phyloP scores from a whole-genome alignment of 108 stramenopile genomes.

The Nitzschia sp. region DNA sequence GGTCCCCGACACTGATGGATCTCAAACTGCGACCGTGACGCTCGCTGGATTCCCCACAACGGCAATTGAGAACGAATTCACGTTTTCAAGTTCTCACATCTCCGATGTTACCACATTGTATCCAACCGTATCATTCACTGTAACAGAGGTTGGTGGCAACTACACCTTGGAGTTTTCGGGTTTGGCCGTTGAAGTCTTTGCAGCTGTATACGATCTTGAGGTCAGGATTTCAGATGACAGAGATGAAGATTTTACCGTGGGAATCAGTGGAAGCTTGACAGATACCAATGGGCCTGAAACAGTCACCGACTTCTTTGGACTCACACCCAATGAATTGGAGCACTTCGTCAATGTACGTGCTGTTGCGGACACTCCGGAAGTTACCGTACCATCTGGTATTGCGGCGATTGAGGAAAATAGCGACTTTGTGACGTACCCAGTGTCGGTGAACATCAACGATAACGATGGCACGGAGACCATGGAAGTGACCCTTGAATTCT shows the following conservation, averaged over 20 bases:
- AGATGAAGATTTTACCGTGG: slow-evolving; percentile 7
- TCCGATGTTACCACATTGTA: not conserved
- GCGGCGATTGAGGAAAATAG: not conserved
- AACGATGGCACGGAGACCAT: slow-evolving; percentile 8
- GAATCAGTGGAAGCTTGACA: not conserved
- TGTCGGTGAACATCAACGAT: slow-evolving; percentile 11
- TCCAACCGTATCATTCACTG: not conserved
- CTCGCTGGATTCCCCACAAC: slow-evolving; percentile 8
- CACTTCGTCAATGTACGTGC: slow-evolving; percentile 9
- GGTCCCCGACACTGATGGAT: slow-evolving; percentile 7
- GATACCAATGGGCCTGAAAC: slow-evolving; percentile 1
- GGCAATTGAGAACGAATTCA: not conserved
- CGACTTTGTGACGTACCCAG: not conserved
- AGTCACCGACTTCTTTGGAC: not conserved
- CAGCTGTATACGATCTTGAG: not conserved
- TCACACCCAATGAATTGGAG: too few species aligned
- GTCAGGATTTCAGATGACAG: not conserved
- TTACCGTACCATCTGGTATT: not conserved
- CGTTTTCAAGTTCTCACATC: not conserved
- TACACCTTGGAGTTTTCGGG: not conserved
- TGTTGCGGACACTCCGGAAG: slow-evolving; percentile 6
- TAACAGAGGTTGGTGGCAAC: not conserved
- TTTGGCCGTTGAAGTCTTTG: not conserved
- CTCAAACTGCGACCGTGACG: not conserved
- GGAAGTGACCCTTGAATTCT: not conserved